Conservation (phyloP, 1,139 yeast species). For the Debaryomyces fabryi region DNA sequence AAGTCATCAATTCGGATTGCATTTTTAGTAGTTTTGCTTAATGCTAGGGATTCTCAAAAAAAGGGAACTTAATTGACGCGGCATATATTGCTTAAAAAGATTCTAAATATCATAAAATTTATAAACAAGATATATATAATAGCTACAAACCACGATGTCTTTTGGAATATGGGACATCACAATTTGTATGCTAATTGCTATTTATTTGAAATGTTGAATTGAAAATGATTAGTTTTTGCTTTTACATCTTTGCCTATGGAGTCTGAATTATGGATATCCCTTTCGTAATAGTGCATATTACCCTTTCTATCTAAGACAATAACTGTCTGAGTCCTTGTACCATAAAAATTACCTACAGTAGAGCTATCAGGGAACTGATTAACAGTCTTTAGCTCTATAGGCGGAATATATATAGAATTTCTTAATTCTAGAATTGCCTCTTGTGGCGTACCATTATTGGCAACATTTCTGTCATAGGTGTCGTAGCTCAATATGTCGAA, state of each 20-base stretch:
- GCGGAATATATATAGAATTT: conserved; percentile 74
- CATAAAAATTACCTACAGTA: conserved; percentile 61
- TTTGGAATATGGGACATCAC: neutral
- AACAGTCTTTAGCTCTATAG: conserved; percentile 34
- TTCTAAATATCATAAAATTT: neutral
- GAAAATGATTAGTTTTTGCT: conserved; percentile 14
- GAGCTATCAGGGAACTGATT: conserved; percentile 14
- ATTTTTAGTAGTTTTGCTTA: neutral
- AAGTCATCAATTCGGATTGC: neutral
- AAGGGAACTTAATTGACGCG: neutral
- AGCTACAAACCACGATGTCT: neutral
- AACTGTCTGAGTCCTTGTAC: conserved; percentile 89
- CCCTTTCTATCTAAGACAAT: conserved; percentile 60
- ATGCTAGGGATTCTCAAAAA: neutral
- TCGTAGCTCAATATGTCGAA: conserved; percentile 57
- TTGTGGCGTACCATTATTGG: conserved; percentile 26
- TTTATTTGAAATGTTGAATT: conserved; percentile 13
- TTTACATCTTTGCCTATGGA: conserved; percentile 14
- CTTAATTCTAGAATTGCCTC: conserved; percentile 48
- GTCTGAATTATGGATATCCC: conserved; percentile 36
- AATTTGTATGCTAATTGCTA: conserved; percentile 6
- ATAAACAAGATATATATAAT: neutral
- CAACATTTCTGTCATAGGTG: conserved; percentile 35
- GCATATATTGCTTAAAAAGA: neutral
- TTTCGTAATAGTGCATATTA: conserved; percentile 40